These are phyloP conservation scores for Globisporangium barbulae DNA, from an alignment of 352 stramenopile genomes.

Conservation along the genomic window DNA sequence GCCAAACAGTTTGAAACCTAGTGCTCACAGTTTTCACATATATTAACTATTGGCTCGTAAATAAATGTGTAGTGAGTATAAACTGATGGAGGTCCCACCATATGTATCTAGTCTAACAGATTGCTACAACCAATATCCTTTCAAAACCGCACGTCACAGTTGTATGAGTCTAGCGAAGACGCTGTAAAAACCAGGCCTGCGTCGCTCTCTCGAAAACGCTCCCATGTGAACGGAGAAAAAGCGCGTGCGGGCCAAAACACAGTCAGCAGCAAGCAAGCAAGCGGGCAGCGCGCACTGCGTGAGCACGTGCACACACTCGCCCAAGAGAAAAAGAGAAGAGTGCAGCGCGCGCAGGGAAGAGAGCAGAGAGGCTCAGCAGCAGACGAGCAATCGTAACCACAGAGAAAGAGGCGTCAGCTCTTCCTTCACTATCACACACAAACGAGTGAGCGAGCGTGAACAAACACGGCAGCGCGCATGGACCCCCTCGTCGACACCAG, in stretches of 20 bases:
- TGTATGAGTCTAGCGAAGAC: too few relatives aligned
- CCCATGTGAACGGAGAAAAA: background rate
- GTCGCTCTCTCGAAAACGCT: background rate
- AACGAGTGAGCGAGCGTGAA: background rate
- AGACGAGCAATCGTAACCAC: background rate
- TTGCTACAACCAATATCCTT: background rate
- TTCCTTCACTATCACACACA: background rate
- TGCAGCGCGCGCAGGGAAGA: background rate
- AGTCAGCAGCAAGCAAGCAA: background rate
- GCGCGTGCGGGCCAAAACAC: background rate
- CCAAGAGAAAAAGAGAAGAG: background rate
- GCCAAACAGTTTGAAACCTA: too few relatives aligned
- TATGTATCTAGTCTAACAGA: background rate
- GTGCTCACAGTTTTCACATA: background rate
- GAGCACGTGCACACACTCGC: background rate
- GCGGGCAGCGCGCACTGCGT: background rate
- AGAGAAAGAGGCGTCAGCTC: background rate
- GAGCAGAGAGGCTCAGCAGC: background rate
- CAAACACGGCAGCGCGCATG: background rate
- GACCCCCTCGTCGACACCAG: constrained; percentile 1
- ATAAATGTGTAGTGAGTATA: background rate
- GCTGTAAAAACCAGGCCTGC: background rate
- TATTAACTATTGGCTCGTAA: background rate
- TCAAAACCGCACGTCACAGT: background rate
- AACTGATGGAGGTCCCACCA: background rate